Percentiles rank a stretch among this genome's conserved stretches.
Evolutionary conservation across 352 stramenopile genomes (phyloP).

Genomic region (Phytophthora litchii): DNA sequence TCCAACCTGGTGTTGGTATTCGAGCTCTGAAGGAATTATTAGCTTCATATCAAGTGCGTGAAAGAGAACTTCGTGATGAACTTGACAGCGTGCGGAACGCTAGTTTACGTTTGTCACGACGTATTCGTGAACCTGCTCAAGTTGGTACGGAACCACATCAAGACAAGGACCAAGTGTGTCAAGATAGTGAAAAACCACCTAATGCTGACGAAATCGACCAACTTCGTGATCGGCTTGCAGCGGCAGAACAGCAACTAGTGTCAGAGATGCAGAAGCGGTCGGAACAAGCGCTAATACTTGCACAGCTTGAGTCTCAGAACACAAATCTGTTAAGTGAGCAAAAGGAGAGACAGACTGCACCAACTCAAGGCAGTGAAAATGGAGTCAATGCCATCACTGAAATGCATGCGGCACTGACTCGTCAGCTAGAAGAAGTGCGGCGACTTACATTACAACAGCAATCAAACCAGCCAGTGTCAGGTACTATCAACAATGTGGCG

Average conservation of each 20-base stretch:
- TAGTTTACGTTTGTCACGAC: slow-evolving; percentile 27
- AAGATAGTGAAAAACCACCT: background rate
- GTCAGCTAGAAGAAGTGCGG: slow-evolving; percentile 53
- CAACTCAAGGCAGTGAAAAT: slow-evolving; percentile 11
- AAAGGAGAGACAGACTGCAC: slow-evolving; percentile 3
- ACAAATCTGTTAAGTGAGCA: slow-evolving; percentile 9
- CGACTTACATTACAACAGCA: slow-evolving; percentile 29
- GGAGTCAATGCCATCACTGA: slow-evolving; percentile 24
- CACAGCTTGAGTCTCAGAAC: slow-evolving; percentile 28
- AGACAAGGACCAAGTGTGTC: background rate
- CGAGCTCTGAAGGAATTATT: slow-evolving; percentile 38
- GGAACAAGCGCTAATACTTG: slow-evolving; percentile 20
- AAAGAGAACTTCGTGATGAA: slow-evolving; percentile 46
- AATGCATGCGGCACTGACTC: slow-evolving; percentile 51
- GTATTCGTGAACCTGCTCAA: slow-evolving; percentile 14
- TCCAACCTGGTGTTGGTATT: slow-evolving; percentile 5
- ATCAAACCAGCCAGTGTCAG: slow-evolving; percentile 10
- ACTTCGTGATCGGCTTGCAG: slow-evolving; percentile 12
- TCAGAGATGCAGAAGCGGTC: slow-evolving; percentile 29
- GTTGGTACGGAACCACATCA: background rate
- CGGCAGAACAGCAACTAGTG: slow-evolving; percentile 20
- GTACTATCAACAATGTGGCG: background rate
- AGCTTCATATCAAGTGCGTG: slow-evolving; percentile 46
- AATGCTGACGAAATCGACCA: slow-evolving; percentile 4
- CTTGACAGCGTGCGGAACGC: slow-evolving; percentile 28